Evolutionary conservation across 2,329 filamentous ascomycete genomes (phyloP).

Genomic region (Pseudogymnoascus sp.): DNA sequence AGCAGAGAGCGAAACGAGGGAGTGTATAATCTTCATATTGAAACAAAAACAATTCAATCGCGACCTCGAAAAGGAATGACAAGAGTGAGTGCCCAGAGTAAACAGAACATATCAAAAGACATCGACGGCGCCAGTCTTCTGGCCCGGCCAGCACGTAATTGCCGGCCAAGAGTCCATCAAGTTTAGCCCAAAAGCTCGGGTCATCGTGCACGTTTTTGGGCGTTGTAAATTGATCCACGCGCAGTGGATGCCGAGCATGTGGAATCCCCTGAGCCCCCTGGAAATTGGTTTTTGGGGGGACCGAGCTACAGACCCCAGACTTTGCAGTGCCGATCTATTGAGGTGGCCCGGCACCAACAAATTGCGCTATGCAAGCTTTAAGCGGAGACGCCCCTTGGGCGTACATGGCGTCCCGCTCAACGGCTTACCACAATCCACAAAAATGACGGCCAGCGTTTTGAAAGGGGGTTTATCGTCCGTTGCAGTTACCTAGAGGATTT

Average conservation of each 20-base stretch:
- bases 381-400: neutral
- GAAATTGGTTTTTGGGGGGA: neutral
- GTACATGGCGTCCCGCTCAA: neutral
- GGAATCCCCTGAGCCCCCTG: neutral
- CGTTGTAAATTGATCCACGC: neutral
- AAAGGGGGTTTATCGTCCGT: neutral
- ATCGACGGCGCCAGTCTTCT: neutral
- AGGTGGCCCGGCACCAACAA: neutral
- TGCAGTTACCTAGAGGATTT: neutral
- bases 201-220: neutral
- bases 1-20: slow-evolving; percentile 4
- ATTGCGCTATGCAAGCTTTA: neutral
- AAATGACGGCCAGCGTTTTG: neutral
- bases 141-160: neutral
- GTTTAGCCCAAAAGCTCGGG: neutral
- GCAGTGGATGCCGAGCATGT: neutral
- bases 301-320: neutral
- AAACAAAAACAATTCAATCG: slow-evolving; percentile 1
- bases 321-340: neutral
- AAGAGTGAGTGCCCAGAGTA: neutral
- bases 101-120: neutral
- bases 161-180: neutral
- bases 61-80: neutral
- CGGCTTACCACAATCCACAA: neutral
- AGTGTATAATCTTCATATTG: neutral